A percentile compares a stretch with the other conserved stretches of the same genome.
phyloP scores from a whole-genome alignment of 78 protist genomes.

The Isochrysis galbana region DNA sequence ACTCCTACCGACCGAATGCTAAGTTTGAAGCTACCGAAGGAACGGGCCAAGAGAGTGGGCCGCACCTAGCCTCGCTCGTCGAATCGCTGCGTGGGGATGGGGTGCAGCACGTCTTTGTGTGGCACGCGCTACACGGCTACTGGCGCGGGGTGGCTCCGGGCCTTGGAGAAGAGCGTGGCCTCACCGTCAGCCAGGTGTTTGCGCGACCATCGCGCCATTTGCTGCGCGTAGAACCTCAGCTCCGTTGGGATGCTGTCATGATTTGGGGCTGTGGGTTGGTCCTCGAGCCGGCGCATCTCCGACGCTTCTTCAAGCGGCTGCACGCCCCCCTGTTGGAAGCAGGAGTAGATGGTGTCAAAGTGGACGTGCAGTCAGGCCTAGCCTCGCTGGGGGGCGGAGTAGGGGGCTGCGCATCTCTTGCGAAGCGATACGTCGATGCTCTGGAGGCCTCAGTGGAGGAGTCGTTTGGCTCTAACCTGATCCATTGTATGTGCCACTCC shows the following conservation, averaged over 20 bases:
- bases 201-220: not conserved
- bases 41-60: not conserved
- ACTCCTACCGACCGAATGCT: not conserved
- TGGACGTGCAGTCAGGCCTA: conserved; percentile 30
- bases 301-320: conserved; percentile 10
- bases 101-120: not conserved
- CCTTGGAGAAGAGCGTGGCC: not conserved
- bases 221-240: conserved; percentile 12
- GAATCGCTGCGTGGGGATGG: not conserved
- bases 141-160: conserved; percentile 9
- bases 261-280: not conserved
- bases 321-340: not conserved
- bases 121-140: conserved; percentile 47
- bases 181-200: not conserved
- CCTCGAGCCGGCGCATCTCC: not conserved
- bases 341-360: conserved; percentile 46
- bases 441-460: not conserved
- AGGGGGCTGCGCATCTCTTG: not conserved
- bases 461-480: conserved; percentile 2
- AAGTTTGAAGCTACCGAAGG: not conserved
- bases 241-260: conserved; percentile 37
- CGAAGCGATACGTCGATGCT: not conserved
- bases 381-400: not conserved
- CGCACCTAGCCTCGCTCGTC: not conserved
- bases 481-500: conserved; percentile 47